Percentiles rank a stretch among this genome's conserved stretches.
Evolutionary conservation across 2,329 filamentous ascomycete genomes (phyloP).

Genomic region (Acrocalymma vagum): DNA sequence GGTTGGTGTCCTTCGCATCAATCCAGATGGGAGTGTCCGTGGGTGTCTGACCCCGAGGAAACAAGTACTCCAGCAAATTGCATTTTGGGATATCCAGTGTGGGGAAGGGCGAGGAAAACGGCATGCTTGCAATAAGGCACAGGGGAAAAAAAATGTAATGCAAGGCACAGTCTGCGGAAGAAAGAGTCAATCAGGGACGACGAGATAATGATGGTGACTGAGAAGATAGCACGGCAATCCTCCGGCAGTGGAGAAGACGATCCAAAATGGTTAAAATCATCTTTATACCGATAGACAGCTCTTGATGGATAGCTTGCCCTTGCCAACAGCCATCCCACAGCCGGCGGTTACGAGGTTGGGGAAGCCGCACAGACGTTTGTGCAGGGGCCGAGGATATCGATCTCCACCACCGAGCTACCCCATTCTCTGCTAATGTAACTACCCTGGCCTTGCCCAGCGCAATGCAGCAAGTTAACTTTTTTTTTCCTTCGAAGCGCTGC

Average conservation of each 20-base stretch:
- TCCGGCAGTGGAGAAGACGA: conserved; percentile 6
- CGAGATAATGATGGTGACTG: not conserved
- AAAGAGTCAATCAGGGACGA: conserved; percentile 5
- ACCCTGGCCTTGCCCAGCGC: too few species aligned
- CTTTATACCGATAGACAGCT: conserved; percentile 20
- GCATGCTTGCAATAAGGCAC: conserved; percentile 39
- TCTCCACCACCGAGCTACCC: conserved; percentile 33
- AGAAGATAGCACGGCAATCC: conserved; percentile 4
- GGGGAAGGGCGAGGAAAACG: conserved; percentile 54
- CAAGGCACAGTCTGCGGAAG: too few species aligned
- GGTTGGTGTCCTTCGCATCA: conserved; percentile 54
- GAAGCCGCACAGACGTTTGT: conserved; percentile 25
- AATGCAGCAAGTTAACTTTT: not conserved
- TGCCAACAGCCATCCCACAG: conserved; percentile 26
- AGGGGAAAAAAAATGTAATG: conserved; percentile 1
- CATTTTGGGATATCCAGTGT: conserved; percentile 55
- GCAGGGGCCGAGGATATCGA: conserved; percentile 34
- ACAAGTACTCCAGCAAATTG: conserved; percentile 50
- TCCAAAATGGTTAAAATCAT: conserved; percentile 11
- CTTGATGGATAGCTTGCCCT: conserved; percentile 16
- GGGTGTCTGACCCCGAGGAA: conserved; percentile 32
- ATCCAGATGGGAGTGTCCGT: conserved; percentile 61
- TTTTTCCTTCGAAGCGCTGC: not conserved
- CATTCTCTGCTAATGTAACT: conserved; percentile 17
- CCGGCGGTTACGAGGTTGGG: conserved; percentile 19